These are phyloP conservation scores for Xylariaceae sp. DNA, from an alignment of 2,329 filamentous ascomycete genomes.

Conservation along the genomic window DNA sequence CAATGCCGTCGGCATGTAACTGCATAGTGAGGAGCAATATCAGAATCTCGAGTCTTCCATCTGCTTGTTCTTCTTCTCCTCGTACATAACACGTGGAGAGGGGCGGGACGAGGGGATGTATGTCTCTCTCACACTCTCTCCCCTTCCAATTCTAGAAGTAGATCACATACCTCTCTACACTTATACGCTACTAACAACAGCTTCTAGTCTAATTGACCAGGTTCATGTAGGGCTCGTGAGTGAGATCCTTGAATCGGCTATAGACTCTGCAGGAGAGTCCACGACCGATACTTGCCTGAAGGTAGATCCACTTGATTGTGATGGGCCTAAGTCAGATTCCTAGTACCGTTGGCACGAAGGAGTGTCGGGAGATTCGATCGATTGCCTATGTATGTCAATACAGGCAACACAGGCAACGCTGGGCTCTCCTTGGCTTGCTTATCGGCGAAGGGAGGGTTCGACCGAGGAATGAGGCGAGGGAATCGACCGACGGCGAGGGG, in stretches of 20 bases:
- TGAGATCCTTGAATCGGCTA: slow-evolving; percentile 39
- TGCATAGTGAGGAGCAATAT: slow-evolving; percentile 41
- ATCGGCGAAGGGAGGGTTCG: slow-evolving; percentile 25
- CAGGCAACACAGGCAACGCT: slow-evolving; percentile 28
- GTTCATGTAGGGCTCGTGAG: slow-evolving; percentile 39
- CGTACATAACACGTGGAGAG: not conserved
- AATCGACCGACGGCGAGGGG: slow-evolving; percentile 15
- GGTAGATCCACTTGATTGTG: slow-evolving; percentile 36
- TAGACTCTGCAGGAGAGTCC: slow-evolving; percentile 37
- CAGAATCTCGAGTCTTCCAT: slow-evolving; percentile 26
- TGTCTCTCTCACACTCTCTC: not conserved
- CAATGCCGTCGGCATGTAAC: slow-evolving; percentile 47
- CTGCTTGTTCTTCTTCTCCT: slow-evolving; percentile 2
- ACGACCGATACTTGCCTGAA: slow-evolving; percentile 38
- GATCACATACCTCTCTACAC: slow-evolving; percentile 41
- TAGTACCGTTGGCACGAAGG: slow-evolving; percentile 35
- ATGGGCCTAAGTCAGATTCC: slow-evolving; percentile 41
- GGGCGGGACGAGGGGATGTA: slow-evolving; percentile 1
- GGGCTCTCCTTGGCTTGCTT: slow-evolving; percentile 24
- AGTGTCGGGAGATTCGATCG: slow-evolving; percentile 28
- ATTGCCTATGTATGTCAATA: slow-evolving; percentile 22
- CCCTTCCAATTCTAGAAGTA: not conserved
- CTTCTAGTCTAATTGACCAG: slow-evolving; percentile 32
- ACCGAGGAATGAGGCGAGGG: slow-evolving; percentile 34
- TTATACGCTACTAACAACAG: slow-evolving; percentile 36